Evolutionary conservation across 352 stramenopile genomes (phyloP).

Genomic region (Elongisporangium senticosum): DNA sequence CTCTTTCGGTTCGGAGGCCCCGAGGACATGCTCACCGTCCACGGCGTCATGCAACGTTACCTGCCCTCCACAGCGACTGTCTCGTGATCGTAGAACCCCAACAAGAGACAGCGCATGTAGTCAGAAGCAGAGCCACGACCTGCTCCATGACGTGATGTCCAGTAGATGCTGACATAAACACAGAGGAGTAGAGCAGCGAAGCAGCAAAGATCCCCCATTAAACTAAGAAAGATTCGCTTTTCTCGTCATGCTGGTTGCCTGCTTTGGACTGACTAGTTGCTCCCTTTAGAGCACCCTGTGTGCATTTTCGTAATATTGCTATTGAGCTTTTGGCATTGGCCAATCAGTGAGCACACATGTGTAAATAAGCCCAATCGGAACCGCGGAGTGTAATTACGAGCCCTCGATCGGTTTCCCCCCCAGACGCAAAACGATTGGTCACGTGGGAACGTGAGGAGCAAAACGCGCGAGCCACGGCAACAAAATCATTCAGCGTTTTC

Average conservation of each 20-base stretch:
- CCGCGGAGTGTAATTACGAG: background rate
- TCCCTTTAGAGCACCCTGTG: background rate
- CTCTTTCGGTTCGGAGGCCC: constrained; percentile 55
- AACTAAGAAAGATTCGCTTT: background rate
- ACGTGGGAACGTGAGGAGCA: background rate
- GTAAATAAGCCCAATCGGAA: background rate
- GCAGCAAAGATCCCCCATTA: background rate
- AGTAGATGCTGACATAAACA: background rate
- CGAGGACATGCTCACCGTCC: constrained; percentile 53
- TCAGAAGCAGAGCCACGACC: background rate
- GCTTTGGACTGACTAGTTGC: background rate
- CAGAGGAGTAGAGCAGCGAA: background rate
- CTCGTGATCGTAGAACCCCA: constrained; percentile 7
- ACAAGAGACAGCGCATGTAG: background rate
- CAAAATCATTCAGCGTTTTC: background rate
- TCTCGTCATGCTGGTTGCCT: too few species aligned
- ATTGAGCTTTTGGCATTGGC: background rate
- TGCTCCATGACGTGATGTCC: background rate
- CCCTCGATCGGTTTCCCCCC: background rate
- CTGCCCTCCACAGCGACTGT: constrained; percentile 18
- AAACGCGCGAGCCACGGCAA: background rate
- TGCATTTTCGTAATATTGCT: background rate
- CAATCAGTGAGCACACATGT: background rate
- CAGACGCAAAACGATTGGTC: background rate
- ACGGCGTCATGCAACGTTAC: constrained; percentile 36